These are phyloP conservation scores for Saccharum officinarum DNA, from an alignment of 176 grass and related monocot genomes.

Conservation along the genomic window DNA sequence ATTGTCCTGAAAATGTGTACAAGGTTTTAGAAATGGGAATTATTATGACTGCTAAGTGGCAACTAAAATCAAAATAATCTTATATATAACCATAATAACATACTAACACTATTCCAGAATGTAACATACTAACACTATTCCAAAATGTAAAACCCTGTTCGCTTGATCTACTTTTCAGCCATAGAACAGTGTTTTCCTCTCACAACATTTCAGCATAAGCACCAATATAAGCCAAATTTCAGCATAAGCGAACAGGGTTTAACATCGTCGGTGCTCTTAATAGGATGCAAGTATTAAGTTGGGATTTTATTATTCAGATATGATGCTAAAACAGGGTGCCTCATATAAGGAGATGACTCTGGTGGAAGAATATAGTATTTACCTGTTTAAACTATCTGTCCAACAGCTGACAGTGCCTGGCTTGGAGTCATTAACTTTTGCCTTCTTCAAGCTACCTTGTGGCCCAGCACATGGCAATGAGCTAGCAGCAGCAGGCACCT, in stretches of 20 bases:
- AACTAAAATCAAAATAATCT: background rate
- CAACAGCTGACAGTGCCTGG: constrained; percentile 39
- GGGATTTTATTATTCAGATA: background rate
- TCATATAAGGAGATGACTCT: background rate
- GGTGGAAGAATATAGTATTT: background rate
- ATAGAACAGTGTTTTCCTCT: too few species aligned
- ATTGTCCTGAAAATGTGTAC: constrained; percentile 51
- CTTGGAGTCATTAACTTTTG: constrained; percentile 40
- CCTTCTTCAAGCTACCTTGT: constrained; percentile 52
- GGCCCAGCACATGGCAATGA: constrained; percentile 23
- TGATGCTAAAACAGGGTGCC: background rate
- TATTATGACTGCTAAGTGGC: background rate
- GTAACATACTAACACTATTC: background rate
- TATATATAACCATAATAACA: background rate
- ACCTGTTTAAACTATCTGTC: constrained; percentile 56
- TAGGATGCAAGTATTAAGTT: background rate
- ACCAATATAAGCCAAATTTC: too few species aligned
- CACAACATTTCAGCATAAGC: too few species aligned
- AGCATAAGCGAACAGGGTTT: too few species aligned
- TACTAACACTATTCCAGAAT: background rate
- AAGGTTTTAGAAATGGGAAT: background rate
- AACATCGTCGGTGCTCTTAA: background rate
- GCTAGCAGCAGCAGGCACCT: constrained; percentile 19
- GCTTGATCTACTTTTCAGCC: too few species aligned
- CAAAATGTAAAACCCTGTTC: background rate